These are phyloP conservation scores for Luvunga scandens DNA, from an alignment of 345 rosid species.

Conservation along the genomic window DNA sequence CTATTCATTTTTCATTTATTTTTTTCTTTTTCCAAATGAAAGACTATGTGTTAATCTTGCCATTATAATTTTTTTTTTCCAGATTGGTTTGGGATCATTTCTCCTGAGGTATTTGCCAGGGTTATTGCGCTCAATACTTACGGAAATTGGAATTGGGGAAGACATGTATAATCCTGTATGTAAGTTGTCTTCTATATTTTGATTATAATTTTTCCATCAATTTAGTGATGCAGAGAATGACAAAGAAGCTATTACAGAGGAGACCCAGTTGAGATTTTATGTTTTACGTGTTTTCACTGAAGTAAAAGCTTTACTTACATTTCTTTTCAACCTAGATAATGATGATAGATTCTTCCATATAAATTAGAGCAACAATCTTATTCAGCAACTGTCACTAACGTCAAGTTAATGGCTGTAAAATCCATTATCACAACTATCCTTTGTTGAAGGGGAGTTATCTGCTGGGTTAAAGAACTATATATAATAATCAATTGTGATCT, in stretches of 20 bases:
- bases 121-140: constrained; percentile 52
- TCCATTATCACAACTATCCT: not conserved
- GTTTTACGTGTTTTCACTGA: not conserved
- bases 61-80: constrained; percentile 1
- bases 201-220: not conserved
- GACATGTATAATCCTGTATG: constrained; percentile 99
- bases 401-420: not conserved
- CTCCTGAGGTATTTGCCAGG: constrained; percentile 74
- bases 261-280: not conserved
- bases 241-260: not conserved
- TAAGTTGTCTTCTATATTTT: constrained; percentile 43
- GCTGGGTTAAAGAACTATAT: not conserved
- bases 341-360: no score
- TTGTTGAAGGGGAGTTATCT: not conserved
- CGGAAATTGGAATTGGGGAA: constrained; percentile 82
- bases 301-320: not conserved
- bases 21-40: not conserved
- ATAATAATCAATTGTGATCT: not conserved
- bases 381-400: not conserved
- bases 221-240: not conserved
- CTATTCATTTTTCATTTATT: not conserved
- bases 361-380: not conserved
- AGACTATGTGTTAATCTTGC: not conserved
- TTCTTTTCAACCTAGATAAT: not conserved
- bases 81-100: constrained; percentile 92